phyloP scores from a whole-genome alignment of 345 rosid genomes.

The Brassica rapa region DNA sequence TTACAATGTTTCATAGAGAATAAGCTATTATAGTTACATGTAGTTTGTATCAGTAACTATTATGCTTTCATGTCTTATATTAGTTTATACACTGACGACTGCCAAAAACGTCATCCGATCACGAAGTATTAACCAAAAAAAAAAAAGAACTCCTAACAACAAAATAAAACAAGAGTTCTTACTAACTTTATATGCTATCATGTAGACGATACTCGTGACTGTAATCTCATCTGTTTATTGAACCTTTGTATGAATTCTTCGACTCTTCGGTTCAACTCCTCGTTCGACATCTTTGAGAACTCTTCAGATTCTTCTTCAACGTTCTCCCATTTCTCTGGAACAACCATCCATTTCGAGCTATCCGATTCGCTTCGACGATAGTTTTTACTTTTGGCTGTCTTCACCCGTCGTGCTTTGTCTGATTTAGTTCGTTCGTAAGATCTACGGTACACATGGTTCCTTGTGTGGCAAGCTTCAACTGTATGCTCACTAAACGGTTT shows the following conservation, averaged over 20 bases:
- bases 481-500: conserved; percentile 13
- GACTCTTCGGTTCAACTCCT: conserved; percentile 67
- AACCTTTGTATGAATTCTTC: conserved; percentile 72
- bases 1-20: neutral
- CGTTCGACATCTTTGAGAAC: conserved; percentile 67
- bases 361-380: conserved; percentile 33
- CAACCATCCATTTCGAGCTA: conserved; percentile 38
- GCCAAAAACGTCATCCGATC: conserved; percentile 20
- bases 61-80: neutral
- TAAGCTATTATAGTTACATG: neutral
- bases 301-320: conserved; percentile 49
- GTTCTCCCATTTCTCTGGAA: conserved; percentile 34
- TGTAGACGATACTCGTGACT: conserved; percentile 35
- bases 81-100: conserved; percentile 24
- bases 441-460: conserved; percentile 13
- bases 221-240: conserved; percentile 62
- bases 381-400: conserved; percentile 18
- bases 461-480: conserved; percentile 8
- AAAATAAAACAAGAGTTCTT: neutral
- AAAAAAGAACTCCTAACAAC: neutral
- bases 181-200: conserved; percentile 19
- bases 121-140: neutral
- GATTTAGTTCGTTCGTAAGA: conserved; percentile 46
- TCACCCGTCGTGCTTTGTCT: conserved; percentile 28
- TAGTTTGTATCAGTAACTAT: neutral